Base-by-base conservation (phyloP, 2,329 filamentous ascomycete species). In the Aspergillus sp. region DNA sequence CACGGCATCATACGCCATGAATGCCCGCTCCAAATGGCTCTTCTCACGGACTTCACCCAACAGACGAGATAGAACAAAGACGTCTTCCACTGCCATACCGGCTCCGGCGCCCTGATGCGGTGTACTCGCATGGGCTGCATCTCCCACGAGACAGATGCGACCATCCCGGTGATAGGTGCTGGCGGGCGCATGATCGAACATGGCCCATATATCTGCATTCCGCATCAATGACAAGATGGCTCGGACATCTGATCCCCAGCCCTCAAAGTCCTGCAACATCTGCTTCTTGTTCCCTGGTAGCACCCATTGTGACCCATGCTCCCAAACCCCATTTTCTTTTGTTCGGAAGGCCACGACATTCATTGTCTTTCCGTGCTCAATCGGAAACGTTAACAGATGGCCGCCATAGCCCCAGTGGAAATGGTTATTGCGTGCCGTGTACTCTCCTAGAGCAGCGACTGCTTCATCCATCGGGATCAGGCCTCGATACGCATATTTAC, bases 391-490 rank as follows among this genome's bases (percentile, higher is more conserved):
- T 10, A 59, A 13, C 2, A 55, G 38, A 39, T 55, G 50, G 2
- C 49, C 57, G 9, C 21, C 50, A 4, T 49, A 47, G 2, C 57
- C 57, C 28, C 39, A 49, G 15, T 54, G 25, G 5, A 59, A 54
- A 41, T 55, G 51, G 8, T 47, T 47, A 23, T 54, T 59, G 28
- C 41, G 41, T 13, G 50, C 50, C 5, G 48, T 58, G 25, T 50
- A 45, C 36, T 55, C 50, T 1, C 57, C 51, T 7, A 59, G 51
- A 8, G 43, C 51, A 3, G 5, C n/a, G 1, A 39, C 50, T 3
- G 57, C 51, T 25, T 50, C 51, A 15, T 59, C 71, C 80, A 84
- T 84, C 0, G 81, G 80, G 2, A 84, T 74, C 23, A 85, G 62
- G 0, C 79, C 81, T 3, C 83, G 77, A 63, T 84, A 85, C 0